Conservation (phyloP, 768 basidiomycete genomes). For the Naganishia onofrii region DNA sequence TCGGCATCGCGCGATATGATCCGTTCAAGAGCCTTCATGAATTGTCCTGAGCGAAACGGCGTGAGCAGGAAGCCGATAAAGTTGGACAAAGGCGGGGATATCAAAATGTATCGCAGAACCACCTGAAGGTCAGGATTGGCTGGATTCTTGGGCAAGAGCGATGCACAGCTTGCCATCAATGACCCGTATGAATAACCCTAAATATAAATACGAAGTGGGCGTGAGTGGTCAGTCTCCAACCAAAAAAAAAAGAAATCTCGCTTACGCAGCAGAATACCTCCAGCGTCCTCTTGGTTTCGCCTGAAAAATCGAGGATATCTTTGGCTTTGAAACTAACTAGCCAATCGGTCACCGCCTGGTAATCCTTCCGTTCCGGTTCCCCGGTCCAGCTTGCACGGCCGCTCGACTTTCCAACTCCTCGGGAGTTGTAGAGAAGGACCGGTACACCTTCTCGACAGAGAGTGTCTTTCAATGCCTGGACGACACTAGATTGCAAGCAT, state of each 20-base stretch:
- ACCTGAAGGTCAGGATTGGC: background rate
- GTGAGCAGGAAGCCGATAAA: slow-evolving; percentile 24
- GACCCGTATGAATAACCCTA: slow-evolving; percentile 32
- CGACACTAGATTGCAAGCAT: no score
- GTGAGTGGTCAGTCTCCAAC: no score
- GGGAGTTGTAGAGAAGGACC: slow-evolving; percentile 25
- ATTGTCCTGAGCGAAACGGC: slow-evolving; percentile 22
- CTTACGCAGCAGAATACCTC: slow-evolving; percentile 24
- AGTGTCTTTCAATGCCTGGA: background rate
- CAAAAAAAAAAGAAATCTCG: background rate
- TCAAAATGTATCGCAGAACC: slow-evolving; percentile 21
- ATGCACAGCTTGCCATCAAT: slow-evolving; percentile 15
- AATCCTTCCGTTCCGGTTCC: slow-evolving; percentile 26
- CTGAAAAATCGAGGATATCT: background rate
- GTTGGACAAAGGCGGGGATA: slow-evolving; percentile 30
- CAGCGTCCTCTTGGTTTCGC: background rate
- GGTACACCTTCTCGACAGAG: slow-evolving; percentile 2
- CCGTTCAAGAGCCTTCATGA: slow-evolving; percentile 1
- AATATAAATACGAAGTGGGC: background rate
- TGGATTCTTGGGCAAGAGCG: background rate
- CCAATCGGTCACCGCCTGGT: slow-evolving; percentile 25
- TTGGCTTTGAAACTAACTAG: background rate
- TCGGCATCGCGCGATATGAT: background rate
- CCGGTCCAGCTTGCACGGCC: slow-evolving; percentile 27
- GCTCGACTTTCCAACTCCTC: slow-evolving; percentile 20